Evolutionary conservation across 1,284 basidiomycete genomes (phyloP).

Genomic region (Cutaneotrichosporon daszewskae): DNA sequence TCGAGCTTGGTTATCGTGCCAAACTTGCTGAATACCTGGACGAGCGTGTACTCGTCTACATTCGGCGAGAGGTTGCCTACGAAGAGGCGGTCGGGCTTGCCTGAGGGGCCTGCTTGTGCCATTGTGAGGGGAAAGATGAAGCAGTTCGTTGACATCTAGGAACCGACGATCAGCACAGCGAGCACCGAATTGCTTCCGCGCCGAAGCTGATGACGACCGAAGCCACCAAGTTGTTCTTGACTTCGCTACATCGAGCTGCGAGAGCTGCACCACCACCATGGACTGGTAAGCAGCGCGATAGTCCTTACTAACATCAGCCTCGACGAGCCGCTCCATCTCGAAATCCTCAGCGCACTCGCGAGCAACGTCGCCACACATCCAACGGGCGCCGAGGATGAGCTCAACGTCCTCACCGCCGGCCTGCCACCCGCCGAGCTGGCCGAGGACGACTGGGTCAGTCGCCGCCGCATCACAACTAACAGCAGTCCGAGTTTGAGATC

Average conservation of each 20-base stretch:
- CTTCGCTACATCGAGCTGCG: too few relatives aligned
- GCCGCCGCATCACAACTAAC: conserved; percentile 3
- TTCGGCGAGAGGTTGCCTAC: conserved; percentile 82
- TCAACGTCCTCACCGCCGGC: conserved; percentile 22
- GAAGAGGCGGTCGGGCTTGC: conserved; percentile 74
- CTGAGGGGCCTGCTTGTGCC: too few relatives aligned
- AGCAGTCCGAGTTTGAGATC: conserved; percentile 37
- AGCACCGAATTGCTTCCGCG: too few relatives aligned
- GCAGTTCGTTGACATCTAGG: too few relatives aligned
- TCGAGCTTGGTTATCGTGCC: conserved; percentile 90
- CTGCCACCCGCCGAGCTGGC: conserved; percentile 17
- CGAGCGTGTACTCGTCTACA: conserved; percentile 86
- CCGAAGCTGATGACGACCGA: too few relatives aligned
- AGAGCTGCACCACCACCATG: too few relatives aligned
- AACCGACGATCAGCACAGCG: too few relatives aligned
- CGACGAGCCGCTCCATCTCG: conserved; percentile 42
- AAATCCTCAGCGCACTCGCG: conserved; percentile 40
- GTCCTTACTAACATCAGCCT: conserved; percentile 27
- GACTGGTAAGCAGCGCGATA: conserved; percentile 25
- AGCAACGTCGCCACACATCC: conserved; percentile 11
- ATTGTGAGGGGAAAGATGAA: too few relatives aligned
- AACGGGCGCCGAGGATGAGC: conserved; percentile 1
- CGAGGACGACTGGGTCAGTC: conserved; percentile 33
- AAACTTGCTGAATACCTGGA: conserved; percentile 83
- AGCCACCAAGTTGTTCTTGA: too few relatives aligned